These are phyloP conservation scores for Nakaseomyces kungkrabaensis DNA, from an alignment of 1,139 yeast species.

Conservation along the genomic window DNA sequence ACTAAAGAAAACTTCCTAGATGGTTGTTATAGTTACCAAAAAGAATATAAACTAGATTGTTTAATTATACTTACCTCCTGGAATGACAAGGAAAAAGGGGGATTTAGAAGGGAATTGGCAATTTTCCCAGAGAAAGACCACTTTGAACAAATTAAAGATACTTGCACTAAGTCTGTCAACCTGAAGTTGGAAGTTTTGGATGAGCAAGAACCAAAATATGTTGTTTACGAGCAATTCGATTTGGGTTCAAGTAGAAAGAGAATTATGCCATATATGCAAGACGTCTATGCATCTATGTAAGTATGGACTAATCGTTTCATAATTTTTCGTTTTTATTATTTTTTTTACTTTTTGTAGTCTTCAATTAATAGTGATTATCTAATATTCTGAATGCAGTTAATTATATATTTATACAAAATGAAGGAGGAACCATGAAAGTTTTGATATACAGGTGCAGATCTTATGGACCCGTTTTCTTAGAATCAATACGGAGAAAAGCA, in stretches of 20 bases:
- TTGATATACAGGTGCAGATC: too few species aligned
- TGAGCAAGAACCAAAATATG: conserved; percentile 2
- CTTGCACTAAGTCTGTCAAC: conserved; percentile 23
- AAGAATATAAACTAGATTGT: conserved; percentile 40
- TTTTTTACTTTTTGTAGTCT: too few species aligned
- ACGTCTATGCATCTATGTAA: neutral
- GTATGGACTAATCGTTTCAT: neutral
- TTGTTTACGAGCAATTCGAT: neutral
- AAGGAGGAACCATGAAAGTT: too few species aligned
- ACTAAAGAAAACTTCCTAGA: conserved; percentile 30
- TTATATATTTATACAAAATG: neutral
- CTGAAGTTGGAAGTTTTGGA: conserved; percentile 29
- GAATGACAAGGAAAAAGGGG: conserved; percentile 31
- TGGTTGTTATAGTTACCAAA: conserved; percentile 34
- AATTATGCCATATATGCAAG: conserved; percentile 2
- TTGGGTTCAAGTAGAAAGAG: conserved; percentile 1
- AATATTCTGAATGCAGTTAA: neutral
- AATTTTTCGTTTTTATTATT: too few species aligned
- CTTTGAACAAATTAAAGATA: conserved; percentile 22
- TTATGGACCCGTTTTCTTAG: too few species aligned
- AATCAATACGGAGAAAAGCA: neutral
- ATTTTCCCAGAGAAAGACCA: conserved; percentile 17
- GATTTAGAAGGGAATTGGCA: conserved; percentile 51
- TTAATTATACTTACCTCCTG: conserved; percentile 56
- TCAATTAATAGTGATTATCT: too few species aligned